Percentiles rank a stretch among this genome's conserved stretches.
Conservation (phyloP, 768 basidiomycete species). For the Leccinellum albellum region DNA sequence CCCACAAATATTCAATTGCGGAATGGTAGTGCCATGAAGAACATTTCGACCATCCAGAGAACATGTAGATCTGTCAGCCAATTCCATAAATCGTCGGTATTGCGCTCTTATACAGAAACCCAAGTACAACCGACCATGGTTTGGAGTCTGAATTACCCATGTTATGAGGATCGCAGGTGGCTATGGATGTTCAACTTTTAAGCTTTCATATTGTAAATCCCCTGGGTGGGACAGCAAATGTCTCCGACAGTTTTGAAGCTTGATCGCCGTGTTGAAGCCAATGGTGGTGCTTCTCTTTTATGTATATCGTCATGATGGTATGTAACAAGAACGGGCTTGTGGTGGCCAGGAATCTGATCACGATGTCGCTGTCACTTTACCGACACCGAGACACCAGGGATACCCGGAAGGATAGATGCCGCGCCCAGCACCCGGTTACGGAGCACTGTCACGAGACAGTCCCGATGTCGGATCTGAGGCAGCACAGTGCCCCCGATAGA, state of each 20-base stretch:
- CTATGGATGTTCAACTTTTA: too few relatives aligned
- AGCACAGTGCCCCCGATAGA: background rate
- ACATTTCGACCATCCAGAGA: background rate
- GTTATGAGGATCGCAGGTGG: too few relatives aligned
- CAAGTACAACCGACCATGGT: too few relatives aligned
- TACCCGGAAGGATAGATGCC: constrained; percentile 9
- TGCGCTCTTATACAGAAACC: too few relatives aligned
- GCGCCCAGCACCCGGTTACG: background rate
- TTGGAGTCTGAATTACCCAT: too few relatives aligned
- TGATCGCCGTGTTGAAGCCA: background rate
- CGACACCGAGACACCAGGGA: constrained; percentile 19
- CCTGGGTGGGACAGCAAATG: background rate
- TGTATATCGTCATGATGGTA: background rate
- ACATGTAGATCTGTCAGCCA: background rate
- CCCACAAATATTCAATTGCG: background rate
- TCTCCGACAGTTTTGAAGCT: background rate
- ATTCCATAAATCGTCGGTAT: too few relatives aligned
- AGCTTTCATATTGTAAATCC: too few relatives aligned
- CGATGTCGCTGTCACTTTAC: background rate
- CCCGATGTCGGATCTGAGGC: background rate
- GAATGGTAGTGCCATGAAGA: background rate
- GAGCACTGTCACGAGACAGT: background rate
- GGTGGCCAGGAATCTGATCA: background rate
- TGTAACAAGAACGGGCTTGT: background rate
- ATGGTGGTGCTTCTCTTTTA: background rate